Evolutionary conservation across 2,329 filamentous ascomycete genomes (phyloP), one percentile per base, ranked within the genome.

Genomic region (Stagonosporopsis tanaceti): DNA sequence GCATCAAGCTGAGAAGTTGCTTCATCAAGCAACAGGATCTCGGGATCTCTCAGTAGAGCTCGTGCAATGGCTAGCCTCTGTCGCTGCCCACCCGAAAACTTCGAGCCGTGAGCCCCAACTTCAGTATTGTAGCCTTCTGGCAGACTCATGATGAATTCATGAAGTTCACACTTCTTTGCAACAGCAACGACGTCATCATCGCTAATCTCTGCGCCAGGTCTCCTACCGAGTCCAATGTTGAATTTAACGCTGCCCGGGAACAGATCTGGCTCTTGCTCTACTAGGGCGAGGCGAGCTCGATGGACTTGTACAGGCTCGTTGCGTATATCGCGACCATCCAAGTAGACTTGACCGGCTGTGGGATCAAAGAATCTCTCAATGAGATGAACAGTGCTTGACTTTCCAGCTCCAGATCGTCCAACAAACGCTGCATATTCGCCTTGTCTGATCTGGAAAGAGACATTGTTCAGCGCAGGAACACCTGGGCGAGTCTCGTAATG

Each of bases 71-170:
- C 78, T 17, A 82, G 66, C 5, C 80, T 72, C 56, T 82, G 80
- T 44, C 76, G 72, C 54, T 82, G 80, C 14, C 80, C 80, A 17
- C 79, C 80, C 2, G 77, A 80, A 2, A 82, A 67, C 50, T 77
- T 75, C 5, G 74, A 76, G 22, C 78, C 78, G 54, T 76, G 78
- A 6, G 74, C 69, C 8, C 79, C 78, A 45, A 79, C 78, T 37
- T 80, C 74, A 2, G 80, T 82, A 39, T 75, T 77, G 65, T 81
- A 82, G 28, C 78, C 79, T 58, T 81, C 78, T 1, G 80, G 79
- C 8, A 82, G 67, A 57, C 76, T 76, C 60, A 75, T 76, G 64
- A 82, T 79, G 65, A 81, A 81, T 17, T 80, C 79, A 57, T 82
- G 79, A 9, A 82, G 69, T 44, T 78, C 78, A 50, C 77, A 80